Evolutionary conservation across 306 rosid species (phyloP).

Genomic region (Dalbergia oliveri): DNA sequence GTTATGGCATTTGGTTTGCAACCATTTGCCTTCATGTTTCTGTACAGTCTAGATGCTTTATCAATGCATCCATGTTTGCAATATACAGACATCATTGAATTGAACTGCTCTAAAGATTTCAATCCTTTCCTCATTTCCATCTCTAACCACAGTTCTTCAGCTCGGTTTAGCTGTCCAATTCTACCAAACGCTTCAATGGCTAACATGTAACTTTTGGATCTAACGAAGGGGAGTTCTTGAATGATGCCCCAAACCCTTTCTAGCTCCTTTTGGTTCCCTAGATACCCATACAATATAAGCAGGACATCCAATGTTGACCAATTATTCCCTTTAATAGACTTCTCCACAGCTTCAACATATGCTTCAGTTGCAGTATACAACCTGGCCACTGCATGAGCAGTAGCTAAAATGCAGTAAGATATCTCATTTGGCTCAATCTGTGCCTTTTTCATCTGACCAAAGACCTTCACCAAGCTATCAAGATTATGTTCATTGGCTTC

Average conservation of each 20-base stretch:
- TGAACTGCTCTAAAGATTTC: conserved; percentile 78
- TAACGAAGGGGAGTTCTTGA: conserved; percentile 68
- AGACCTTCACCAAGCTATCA: conserved; percentile 74
- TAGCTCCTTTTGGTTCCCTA: conserved; percentile 74
- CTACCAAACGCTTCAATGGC: conserved; percentile 94
- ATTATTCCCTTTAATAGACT: conserved; percentile 72
- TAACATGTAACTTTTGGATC: conserved; percentile 80
- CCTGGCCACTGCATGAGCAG: conserved; percentile 84
- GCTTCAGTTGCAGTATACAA: conserved; percentile 75
- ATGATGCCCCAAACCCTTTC: conserved; percentile 75
- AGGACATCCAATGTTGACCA: conserved; percentile 87
- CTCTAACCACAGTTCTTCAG: conserved; percentile 88
- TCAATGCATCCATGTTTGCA: conserved; percentile 76
- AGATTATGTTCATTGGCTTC: conserved; percentile 84
- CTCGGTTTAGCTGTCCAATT: conserved; percentile 66
- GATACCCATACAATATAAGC: conserved; percentile 75
- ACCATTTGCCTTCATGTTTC: conserved; percentile 64
- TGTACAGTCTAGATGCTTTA: conserved; percentile 66
- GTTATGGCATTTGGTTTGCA: conserved; percentile 90
- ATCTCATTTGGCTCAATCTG: conserved; percentile 86
- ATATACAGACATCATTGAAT: conserved; percentile 76
- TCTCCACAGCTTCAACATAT: conserved; percentile 79
- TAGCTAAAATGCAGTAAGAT: conserved; percentile 84
- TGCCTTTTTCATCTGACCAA: conserved; percentile 66
- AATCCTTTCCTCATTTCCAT: conserved; percentile 70